Percentiles rank a stretch among this genome's conserved stretches.
phyloP scores from a whole-genome alignment of 2,329 filamentous ascomycete species.

The Proliferodiscus dingleyae region DNA sequence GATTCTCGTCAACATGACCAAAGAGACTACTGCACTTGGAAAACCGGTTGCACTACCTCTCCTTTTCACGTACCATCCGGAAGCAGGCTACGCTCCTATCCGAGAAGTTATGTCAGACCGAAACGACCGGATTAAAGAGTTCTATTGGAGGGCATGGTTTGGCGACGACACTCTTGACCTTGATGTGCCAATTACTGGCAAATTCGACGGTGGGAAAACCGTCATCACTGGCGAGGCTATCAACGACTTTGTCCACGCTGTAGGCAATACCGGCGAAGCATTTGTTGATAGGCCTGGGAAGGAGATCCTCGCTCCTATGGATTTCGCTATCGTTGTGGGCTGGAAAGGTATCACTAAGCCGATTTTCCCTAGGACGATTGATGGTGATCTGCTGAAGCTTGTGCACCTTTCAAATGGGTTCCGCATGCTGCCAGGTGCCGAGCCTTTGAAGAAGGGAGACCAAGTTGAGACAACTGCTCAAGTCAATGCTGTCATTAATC shows the following conservation, averaged over 20 bases:
- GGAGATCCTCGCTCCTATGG: constrained; percentile 93
- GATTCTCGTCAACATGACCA: constrained; percentile 85
- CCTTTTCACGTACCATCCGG: constrained; percentile 88
- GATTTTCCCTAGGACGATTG: constrained; percentile 94
- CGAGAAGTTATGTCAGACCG: constrained; percentile 92
- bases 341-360: constrained; percentile 99
- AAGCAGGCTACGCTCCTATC: constrained; percentile 95
- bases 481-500: constrained; percentile 96
- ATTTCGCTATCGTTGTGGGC: constrained; percentile 95
- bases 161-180: constrained; percentile 80
- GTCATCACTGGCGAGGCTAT: constrained; percentile 89
- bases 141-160: constrained; percentile 98
- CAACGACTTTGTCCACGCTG: constrained; percentile 97
- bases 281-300: constrained; percentile 96
- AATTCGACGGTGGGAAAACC: constrained; percentile 83
- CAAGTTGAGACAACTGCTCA: constrained; percentile 88
- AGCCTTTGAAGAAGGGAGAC: constrained; percentile 93
- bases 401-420: constrained; percentile 97
- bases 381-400: constrained; percentile 91
- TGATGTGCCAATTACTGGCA: constrained; percentile 76
- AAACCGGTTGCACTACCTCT: constrained; percentile 79
- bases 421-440: constrained; percentile 94
- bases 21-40: constrained; percentile 82
- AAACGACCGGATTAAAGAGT: constrained; percentile 98
- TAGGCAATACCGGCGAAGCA: constrained; percentile 94